Evolutionary conservation across 169 alveolate species (phyloP).

Genomic region (Toxoplasma gondii): DNA sequence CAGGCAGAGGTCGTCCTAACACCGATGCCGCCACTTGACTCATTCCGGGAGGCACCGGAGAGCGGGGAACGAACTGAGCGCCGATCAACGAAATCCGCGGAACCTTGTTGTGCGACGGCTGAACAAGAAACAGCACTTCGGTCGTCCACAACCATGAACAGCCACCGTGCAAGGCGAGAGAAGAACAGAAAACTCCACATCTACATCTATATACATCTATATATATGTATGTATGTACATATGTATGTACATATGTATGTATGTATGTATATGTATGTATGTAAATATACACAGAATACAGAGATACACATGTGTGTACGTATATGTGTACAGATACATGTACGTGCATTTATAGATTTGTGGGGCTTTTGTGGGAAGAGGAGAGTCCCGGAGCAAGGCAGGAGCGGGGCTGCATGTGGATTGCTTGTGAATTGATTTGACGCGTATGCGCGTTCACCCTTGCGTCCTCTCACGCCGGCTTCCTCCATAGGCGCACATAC

Average conservation of each 20-base stretch:
- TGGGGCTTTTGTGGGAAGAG: no score
- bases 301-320: not conserved
- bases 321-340: not conserved
- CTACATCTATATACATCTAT: not conserved
- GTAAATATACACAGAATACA: not conserved
- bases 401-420: no score
- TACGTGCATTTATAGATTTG: not conserved
- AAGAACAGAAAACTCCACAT: no score
- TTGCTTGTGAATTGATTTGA: no score
- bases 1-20: not conserved
- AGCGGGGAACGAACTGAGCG: not conserved
- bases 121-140: not conserved
- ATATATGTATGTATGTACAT: not conserved
- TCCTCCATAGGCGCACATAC: no score
- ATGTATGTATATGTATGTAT: not conserved
- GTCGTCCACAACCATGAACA: not conserved
- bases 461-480: no score
- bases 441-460: no score
- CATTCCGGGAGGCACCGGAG: slow-evolving; percentile 4
- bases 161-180: no score
- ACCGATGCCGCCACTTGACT: not conserved
- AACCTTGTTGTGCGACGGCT: not conserved
- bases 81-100: not conserved
- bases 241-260: not conserved
- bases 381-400: no score